Evolutionary conservation across 2,329 filamentous ascomycete species (phyloP).

Genomic region (Metarhizium humberi): DNA sequence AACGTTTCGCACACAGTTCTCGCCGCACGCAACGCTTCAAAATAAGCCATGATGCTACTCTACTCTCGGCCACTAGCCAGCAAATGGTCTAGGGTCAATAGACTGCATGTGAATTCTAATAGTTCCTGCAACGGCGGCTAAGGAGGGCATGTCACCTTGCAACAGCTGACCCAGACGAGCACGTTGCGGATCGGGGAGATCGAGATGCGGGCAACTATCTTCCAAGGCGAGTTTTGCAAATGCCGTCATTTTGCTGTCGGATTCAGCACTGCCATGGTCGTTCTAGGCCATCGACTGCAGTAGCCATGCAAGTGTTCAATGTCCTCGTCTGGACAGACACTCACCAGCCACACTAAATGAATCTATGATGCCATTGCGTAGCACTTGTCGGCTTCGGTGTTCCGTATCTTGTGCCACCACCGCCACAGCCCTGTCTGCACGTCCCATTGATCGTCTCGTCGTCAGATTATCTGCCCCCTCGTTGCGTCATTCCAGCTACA

Average conservation of each 20-base stretch:
- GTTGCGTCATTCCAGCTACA: constrained; percentile 1
- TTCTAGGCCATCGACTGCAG: not conserved
- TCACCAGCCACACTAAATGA: not conserved
- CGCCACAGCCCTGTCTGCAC: not conserved
- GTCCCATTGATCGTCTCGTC: not conserved
- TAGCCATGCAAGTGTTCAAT: not conserved
- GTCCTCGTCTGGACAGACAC: not conserved
- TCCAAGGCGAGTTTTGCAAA: not conserved
- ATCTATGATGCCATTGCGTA: not conserved
- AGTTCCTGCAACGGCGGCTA: not conserved
- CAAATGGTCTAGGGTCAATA: not conserved
- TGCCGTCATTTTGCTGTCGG: not conserved
- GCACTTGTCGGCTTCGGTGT: not conserved
- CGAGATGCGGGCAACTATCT: not conserved
- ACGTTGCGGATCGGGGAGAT: not conserved
- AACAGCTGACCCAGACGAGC: not conserved
- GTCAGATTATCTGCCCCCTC: not conserved
- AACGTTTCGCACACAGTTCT: too few relatives aligned
- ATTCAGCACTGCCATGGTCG: not conserved
- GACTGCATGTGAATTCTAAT: not conserved
- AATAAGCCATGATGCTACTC: too few relatives aligned
- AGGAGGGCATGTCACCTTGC: not conserved
- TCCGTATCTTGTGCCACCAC: not conserved
- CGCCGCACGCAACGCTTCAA: too few relatives aligned
- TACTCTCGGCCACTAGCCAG: not conserved